Percentiles rank a stretch among this genome's conserved stretches.
Evolutionary conservation across 805 yeast species (phyloP).

Genomic region (Saccharomyces cerevisiae): DNA sequence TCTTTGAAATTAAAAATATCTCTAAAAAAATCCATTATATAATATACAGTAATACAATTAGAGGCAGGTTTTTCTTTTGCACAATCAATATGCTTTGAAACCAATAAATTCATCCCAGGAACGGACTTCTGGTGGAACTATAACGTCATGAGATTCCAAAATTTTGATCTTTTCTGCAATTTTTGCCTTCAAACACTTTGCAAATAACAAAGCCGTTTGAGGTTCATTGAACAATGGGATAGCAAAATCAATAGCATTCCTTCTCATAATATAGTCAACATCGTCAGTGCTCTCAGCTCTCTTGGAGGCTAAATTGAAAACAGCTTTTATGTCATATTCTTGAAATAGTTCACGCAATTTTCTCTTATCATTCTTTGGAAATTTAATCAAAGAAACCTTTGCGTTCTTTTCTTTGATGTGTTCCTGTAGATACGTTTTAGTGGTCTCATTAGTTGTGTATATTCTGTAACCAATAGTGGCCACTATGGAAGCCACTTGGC

Average conservation of each 20-base stretch:
- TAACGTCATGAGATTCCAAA: slow-evolving; percentile 43
- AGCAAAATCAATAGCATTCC: slow-evolving; percentile 97
- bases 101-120: slow-evolving; percentile 98
- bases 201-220: slow-evolving; percentile 79
- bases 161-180: slow-evolving; percentile 41
- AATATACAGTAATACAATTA: neutral
- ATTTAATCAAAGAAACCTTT: slow-evolving; percentile 57
- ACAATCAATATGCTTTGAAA: slow-evolving; percentile 65
- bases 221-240: slow-evolving; percentile 96
- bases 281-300: slow-evolving; percentile 81
- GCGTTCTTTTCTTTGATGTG: slow-evolving; percentile 32
- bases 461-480: slow-evolving; percentile 66
- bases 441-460: slow-evolving; percentile 67
- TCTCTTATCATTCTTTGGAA: slow-evolving; percentile 91
- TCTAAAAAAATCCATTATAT: neutral
- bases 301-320: slow-evolving; percentile 82
- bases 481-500: slow-evolving; percentile 61
- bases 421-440: slow-evolving; percentile 57
- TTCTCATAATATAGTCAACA: slow-evolving; percentile 94
- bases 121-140: slow-evolving; percentile 75
- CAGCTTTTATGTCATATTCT: slow-evolving; percentile 73
- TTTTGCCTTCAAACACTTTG: slow-evolving; percentile 69
- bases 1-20: neutral
- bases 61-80: neutral
- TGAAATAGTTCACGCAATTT: slow-evolving; percentile 90